Evolutionary conservation across 169 alveolate genomes (phyloP).

Genomic region (Plasmodium gaboni): DNA sequence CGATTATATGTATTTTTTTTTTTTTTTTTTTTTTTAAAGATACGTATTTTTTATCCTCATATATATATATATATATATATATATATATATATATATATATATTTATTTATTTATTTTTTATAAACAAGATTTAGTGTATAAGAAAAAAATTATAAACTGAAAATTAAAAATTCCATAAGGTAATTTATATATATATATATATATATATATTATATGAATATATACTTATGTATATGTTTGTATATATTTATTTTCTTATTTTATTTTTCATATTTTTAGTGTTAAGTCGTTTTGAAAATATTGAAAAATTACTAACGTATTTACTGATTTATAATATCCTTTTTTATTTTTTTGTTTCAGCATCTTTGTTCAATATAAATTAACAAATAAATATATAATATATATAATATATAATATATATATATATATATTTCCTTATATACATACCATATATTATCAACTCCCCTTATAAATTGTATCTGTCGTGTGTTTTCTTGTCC

Average conservation of each 20-base stretch:
- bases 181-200: conserved; percentile 12
- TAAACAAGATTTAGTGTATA: conserved; percentile 19
- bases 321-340: too few relatives aligned
- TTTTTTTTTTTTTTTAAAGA: too few relatives aligned
- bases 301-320: too few relatives aligned
- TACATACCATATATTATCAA: too few relatives aligned
- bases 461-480: too few relatives aligned
- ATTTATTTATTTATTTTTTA: conserved; percentile 11
- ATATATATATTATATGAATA: conserved; percentile 7
- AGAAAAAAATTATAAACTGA: conserved; percentile 9
- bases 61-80: too few relatives aligned
- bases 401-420: neutral
- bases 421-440: neutral
- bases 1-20: too few relatives aligned
- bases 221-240: neutral
- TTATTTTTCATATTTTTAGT: neutral
- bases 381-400: neutral
- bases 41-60: too few relatives aligned
- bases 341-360: conserved; percentile 1
- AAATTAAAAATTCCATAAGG: conserved; percentile 15
- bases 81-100: too few relatives aligned
- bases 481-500: neutral
- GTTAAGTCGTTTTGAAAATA: too few relatives aligned
- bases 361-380: neutral
- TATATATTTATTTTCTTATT: neutral